Conservation (phyloP, 202 grass and related monocot genomes). For the Schoenoplectus tabernaemontani region DNA sequence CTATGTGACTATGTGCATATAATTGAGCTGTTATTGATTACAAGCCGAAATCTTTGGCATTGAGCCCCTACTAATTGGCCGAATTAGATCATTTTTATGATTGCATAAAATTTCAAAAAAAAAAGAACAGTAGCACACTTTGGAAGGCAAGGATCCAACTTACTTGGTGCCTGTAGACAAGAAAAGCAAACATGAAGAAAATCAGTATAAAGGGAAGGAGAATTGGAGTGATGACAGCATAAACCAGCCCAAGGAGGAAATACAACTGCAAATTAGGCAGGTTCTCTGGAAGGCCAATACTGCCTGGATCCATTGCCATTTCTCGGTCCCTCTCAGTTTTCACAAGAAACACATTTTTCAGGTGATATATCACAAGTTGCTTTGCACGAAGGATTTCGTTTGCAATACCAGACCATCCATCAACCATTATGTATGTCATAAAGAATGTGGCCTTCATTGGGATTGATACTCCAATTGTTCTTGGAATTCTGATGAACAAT, state of each 20-base stretch:
- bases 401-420: constrained; percentile 86
- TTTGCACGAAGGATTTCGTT: constrained; percentile 87
- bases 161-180: constrained; percentile 93
- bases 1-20: neutral
- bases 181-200: constrained; percentile 85
- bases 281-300: constrained; percentile 72
- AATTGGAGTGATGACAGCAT: constrained; percentile 75
- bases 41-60: neutral
- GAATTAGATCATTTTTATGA: neutral
- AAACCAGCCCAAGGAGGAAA: constrained; percentile 88
- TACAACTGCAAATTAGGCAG: constrained; percentile 83
- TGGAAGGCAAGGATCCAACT: constrained; percentile 10
- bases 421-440: constrained; percentile 96
- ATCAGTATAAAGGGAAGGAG: constrained; percentile 87
- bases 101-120: neutral
- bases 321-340: constrained; percentile 87
- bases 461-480: constrained; percentile 86
- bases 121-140: neutral
- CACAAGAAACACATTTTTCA: constrained; percentile 94
- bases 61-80: neutral
- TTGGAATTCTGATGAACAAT: constrained; percentile 53
- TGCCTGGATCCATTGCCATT: constrained; percentile 81
- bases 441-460: constrained; percentile 99
- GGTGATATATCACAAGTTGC: constrained; percentile 77
- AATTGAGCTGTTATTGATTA: too few species aligned